Evolutionary conservation across 768 basidiomycete genomes (phyloP).

Genomic region (Dacryopinax spathularia): DNA sequence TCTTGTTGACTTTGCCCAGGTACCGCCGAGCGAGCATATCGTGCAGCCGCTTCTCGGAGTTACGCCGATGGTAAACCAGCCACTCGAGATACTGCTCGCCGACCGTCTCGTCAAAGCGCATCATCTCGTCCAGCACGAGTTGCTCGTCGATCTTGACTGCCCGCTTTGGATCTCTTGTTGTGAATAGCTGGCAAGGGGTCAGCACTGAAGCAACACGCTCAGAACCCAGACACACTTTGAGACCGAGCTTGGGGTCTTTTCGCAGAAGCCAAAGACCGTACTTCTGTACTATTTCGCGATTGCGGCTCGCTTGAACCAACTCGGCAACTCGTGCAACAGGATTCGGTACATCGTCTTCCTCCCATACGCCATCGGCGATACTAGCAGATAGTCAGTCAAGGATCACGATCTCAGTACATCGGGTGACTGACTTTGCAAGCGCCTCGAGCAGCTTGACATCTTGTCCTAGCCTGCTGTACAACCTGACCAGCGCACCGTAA

Average conservation of each 20-base stretch:
- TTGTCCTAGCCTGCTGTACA: conserved; percentile 45
- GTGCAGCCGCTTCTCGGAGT: conserved; percentile 18
- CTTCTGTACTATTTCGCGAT: conserved; percentile 46
- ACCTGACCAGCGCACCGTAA: conserved; percentile 45
- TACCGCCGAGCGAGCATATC: neutral
- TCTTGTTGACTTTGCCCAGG: conserved; percentile 6
- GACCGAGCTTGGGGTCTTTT: conserved; percentile 50
- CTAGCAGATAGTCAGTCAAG: conserved; percentile 25
- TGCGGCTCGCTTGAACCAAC: conserved; percentile 42
- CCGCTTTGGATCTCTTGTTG: conserved; percentile 41
- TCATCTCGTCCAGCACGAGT: conserved; percentile 40
- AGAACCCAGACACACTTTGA: conserved; percentile 39
- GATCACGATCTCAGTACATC: neutral
- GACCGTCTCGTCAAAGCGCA: conserved; percentile 41
- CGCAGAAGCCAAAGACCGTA: conserved; percentile 74
- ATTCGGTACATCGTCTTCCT: conserved; percentile 47
- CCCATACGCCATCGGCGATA: conserved; percentile 50
- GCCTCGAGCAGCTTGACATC: conserved; percentile 49
- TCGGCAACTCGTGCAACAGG: conserved; percentile 47
- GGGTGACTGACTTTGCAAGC: conserved; percentile 46
- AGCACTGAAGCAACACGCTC: neutral
- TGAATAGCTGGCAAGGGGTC: conserved; percentile 38
- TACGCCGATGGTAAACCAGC: conserved; percentile 55
- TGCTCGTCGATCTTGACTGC: conserved; percentile 49
- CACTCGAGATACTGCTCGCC: conserved; percentile 67